phyloP scores from a whole-genome alignment of 768 basidiomycete genomes.

The Exidia glandulosa region DNA sequence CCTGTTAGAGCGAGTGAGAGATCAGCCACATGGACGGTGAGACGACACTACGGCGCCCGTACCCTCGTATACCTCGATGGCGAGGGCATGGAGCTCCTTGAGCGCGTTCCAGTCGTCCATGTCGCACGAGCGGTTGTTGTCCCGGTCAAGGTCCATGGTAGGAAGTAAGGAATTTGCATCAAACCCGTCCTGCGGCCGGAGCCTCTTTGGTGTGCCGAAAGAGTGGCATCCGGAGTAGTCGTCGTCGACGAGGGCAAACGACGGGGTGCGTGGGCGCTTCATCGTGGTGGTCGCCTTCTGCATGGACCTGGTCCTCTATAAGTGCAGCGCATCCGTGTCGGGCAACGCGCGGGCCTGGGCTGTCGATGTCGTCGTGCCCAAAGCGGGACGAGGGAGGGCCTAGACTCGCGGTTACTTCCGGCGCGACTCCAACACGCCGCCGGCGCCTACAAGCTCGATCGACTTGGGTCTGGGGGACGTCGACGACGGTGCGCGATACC shows the following conservation, averaged over 20 bases:
- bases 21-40: constrained; percentile 5
- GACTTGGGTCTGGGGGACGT: not conserved
- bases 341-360: not conserved
- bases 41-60: constrained; percentile 13
- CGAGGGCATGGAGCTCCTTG: constrained; percentile 49
- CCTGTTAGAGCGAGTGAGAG: constrained; percentile 19
- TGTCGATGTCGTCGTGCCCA: not conserved
- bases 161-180: not conserved
- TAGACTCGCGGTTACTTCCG: not conserved
- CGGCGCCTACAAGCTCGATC: not conserved
- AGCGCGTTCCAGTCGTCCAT: constrained; percentile 50
- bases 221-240: not conserved
- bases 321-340: not conserved
- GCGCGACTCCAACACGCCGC: not conserved
- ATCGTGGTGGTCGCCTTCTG: not conserved
- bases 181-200: not conserved
- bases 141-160: not conserved
- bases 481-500: not conserved
- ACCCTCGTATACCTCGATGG: constrained; percentile 51
- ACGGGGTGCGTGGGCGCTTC: not conserved
- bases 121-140: not conserved
- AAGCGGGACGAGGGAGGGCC: not conserved
- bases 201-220: not conserved
- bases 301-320: not conserved
- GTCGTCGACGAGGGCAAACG: not conserved